Evolutionary conservation across 257 asterid genomes (phyloP), one percentile per base, ranked within the genome.

Genomic region (Apocynum venetum): DNA sequence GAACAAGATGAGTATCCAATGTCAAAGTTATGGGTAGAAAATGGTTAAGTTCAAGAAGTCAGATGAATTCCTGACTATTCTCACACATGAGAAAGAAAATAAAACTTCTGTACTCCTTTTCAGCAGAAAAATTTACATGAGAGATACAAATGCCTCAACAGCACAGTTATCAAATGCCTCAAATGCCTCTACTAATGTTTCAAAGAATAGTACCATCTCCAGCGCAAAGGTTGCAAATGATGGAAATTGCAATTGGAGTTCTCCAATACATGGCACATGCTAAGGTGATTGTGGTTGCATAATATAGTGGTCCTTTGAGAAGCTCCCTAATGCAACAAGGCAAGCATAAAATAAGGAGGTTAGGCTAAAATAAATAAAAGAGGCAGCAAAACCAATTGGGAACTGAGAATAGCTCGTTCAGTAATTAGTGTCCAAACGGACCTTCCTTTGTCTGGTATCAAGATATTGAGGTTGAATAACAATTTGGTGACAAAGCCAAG

Each of bases 301-400:
- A 95, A 87, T 91, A 95, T 71, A 95, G 66, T 0, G 99, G 98
- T 77, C 98, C 99, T 85, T 88, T 93, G n/a, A 95, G 94, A 65
- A 95, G 92, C 84, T 95, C 98, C 94, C 99, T 92, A 84, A 76
- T 36, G 66, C 67, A 40, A 71, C 25, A 78, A 70, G 51, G 20
- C 60, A 77, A 40, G 66, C 25, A 48, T 43, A 25, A 69, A 59
- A 60, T 55, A 77, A 79, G 83, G 78, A 72, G 80, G 79, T 74
- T 83, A 40, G 46, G 49, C 1, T 7, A 71, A 40, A 46, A 51
- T 38, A 44, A 46, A 51, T 19, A 63, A 14, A 69, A 43, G 44
- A 13, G 13, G 14, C n/a, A 63, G 31, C 31, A 25, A 25, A 64
- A 74, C 52, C 51, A 77, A 52, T 13, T 40, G 47, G 46, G 63